phyloP scores from a whole-genome alignment of 768 basidiomycete species.

The Galerina marginata region DNA sequence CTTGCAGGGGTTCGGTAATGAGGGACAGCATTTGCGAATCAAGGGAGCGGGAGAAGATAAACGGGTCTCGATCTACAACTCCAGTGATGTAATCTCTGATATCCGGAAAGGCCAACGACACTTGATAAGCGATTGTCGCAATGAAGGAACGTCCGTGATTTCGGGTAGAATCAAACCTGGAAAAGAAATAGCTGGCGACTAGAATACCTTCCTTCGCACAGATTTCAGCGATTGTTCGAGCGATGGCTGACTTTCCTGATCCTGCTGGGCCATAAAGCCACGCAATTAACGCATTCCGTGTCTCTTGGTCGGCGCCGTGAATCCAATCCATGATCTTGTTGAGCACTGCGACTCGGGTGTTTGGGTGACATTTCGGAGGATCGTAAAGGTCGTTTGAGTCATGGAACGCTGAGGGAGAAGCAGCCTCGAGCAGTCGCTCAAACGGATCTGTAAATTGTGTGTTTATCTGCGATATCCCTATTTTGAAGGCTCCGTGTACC shows the following conservation, averaged over 20 bases:
- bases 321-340: too few species aligned
- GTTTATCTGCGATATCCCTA: too few species aligned
- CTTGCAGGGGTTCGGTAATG: slow-evolving; percentile 2
- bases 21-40: not conserved
- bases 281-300: not conserved
- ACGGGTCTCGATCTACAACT: not conserved
- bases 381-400: not conserved
- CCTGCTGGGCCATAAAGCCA: slow-evolving; percentile 9
- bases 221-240: not conserved
- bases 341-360: too few species aligned
- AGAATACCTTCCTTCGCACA: not conserved
- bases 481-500: too few species aligned
- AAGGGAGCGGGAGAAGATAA: not conserved
- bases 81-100: not conserved
- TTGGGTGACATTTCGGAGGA: too few species aligned
- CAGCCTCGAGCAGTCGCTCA: too few species aligned
- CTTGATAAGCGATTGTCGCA: not conserved
- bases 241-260: not conserved
- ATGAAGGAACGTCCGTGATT: not conserved
- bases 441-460: too few species aligned
- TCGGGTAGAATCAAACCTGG: not conserved
- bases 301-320: too few species aligned
- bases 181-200: not conserved
- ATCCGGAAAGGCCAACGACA: not conserved
- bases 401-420: not conserved